These are phyloP conservation scores for Phialophora verrucosa DNA, from an alignment of 2,329 filamentous ascomycete genomes.

Conservation along the genomic window DNA sequence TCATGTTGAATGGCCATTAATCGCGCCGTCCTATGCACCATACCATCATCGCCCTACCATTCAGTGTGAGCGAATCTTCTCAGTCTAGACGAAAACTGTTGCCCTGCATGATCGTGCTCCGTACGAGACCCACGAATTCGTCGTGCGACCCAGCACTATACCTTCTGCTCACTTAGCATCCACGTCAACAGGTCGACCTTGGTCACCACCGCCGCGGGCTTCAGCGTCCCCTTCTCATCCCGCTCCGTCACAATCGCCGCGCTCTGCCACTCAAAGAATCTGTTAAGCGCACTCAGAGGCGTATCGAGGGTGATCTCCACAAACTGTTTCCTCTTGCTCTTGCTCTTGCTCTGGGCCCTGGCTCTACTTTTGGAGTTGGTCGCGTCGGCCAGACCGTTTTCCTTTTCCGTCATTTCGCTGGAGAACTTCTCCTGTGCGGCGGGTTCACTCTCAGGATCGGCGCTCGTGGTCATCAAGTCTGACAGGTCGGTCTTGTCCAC, in stretches of 20 bases:
- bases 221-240: conserved; percentile 61
- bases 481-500: conserved; percentile 78
- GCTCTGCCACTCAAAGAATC: conserved; percentile 90
- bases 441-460: conserved; percentile 30
- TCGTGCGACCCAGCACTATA: conserved; percentile 10
- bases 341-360: conserved; percentile 6
- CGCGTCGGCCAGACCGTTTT: background rate
- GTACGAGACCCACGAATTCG: background rate
- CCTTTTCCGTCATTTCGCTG: conserved; percentile 45
- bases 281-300: conserved; percentile 78
- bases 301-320: conserved; percentile 95
- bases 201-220: conserved; percentile 83
- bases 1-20: conserved; percentile 12
- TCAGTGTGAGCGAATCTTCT: background rate
- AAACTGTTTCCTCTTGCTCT: conserved; percentile 67
- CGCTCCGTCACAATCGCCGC: conserved; percentile 91
- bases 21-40: background rate
- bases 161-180: conserved; percentile 73
- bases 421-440: conserved; percentile 8
- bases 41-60: background rate
- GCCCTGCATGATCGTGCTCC: background rate
- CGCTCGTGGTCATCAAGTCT: conserved; percentile 25
- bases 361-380: background rate
- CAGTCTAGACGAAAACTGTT: background rate
- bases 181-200: conserved; percentile 95